Conservation (phyloP, 163 green algal genomes). For the Volvox carteri region DNA sequence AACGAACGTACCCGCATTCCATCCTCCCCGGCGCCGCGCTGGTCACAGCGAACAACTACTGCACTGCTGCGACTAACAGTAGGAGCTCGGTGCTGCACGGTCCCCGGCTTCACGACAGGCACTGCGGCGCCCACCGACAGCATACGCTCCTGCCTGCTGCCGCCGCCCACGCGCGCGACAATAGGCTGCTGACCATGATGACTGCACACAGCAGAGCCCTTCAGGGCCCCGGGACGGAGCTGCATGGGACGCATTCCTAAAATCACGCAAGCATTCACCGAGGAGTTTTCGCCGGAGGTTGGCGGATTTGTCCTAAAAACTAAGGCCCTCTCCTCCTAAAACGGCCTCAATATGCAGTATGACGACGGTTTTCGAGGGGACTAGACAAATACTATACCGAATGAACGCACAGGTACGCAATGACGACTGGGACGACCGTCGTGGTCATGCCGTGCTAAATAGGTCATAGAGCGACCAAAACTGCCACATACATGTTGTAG, state of each 20-base stretch:
- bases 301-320: neutral
- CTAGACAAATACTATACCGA: neutral
- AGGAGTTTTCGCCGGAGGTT: neutral
- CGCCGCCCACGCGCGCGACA: neutral
- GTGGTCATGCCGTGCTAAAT: neutral
- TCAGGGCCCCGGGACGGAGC: slow-evolving; percentile 12
- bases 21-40: slow-evolving; percentile 35
- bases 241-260: slow-evolving; percentile 25
- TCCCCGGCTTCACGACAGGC: neutral
- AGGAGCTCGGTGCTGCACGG: slow-evolving; percentile 25
- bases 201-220: neutral
- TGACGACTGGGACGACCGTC: neutral
- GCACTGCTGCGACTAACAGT: neutral
- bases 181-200: slow-evolving; percentile 8
- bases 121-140: slow-evolving; percentile 4
- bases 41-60: neutral
- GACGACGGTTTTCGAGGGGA: neutral
- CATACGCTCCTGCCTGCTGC: slow-evolving; percentile 7
- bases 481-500: neutral
- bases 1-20: slow-evolving; percentile 43
- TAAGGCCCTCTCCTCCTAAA: slow-evolving; percentile 8
- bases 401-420: neutral
- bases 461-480: neutral
- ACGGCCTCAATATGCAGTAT: neutral
- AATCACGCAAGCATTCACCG: slow-evolving; percentile 8